phyloP scores from a whole-genome alignment of 2,329 filamentous ascomycete genomes.

The Penicillium sclerotiorum region DNA sequence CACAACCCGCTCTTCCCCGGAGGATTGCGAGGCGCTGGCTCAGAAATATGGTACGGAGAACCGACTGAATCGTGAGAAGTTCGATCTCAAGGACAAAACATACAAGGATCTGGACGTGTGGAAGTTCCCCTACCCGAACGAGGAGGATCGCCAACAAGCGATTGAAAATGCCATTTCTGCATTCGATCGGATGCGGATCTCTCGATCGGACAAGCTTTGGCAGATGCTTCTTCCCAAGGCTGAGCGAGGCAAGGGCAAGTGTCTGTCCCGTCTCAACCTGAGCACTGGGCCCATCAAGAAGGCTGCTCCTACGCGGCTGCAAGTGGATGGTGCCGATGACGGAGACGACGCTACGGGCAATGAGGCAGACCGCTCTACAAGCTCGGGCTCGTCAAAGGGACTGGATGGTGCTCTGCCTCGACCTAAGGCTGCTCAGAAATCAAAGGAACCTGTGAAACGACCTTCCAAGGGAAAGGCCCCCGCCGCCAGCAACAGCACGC shows the following conservation, averaged over 20 bases:
- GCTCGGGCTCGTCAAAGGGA: conserved; percentile 29
- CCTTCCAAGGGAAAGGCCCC: conserved; percentile 51
- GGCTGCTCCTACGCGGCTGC: conserved; percentile 40
- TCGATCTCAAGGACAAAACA: conserved; percentile 59
- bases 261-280: conserved; percentile 61
- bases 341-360: conserved; percentile 36
- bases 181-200: conserved; percentile 63
- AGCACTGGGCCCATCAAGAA: conserved; percentile 44
- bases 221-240: conserved; percentile 62
- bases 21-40: conserved; percentile 52
- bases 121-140: conserved; percentile 60
- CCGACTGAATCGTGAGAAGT: conserved; percentile 52
- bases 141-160: conserved; percentile 60
- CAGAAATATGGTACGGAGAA: conserved; percentile 57
- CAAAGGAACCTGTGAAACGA: conserved; percentile 41
- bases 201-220: conserved; percentile 64
- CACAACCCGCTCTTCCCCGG: conserved; percentile 51
- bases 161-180: conserved; percentile 65
- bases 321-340: conserved; percentile 41
- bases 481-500: conserved; percentile 42
- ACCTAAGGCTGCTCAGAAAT: conserved; percentile 35
- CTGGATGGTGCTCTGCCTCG: conserved; percentile 29
- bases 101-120: conserved; percentile 66
- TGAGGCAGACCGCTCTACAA: conserved; percentile 40
- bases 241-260: conserved; percentile 64